These are phyloP conservation scores for Rhododendron kiyosumense DNA, from an alignment of 148 eudicot species.

Conservation along the genomic window DNA sequence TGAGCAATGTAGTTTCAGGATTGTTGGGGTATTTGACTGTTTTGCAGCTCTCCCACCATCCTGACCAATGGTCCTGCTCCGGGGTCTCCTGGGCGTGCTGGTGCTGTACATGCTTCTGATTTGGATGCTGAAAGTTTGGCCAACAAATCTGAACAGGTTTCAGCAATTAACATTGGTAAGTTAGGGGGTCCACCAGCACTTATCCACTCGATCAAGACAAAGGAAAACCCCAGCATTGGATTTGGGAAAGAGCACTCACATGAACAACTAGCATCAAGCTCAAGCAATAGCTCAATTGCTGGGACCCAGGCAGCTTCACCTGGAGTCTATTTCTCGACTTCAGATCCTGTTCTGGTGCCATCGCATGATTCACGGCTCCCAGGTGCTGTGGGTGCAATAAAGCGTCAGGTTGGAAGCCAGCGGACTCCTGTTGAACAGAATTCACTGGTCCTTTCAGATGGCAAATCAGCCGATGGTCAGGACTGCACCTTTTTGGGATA, in stretches of 20 bases:
- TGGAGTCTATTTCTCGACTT: conserved; percentile 45
- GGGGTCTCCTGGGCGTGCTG: conserved; percentile 33
- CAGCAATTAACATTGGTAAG: conserved; percentile 16
- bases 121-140: conserved; percentile 22
- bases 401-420: conserved; percentile 42
- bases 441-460: conserved; percentile 29
- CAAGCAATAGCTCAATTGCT: conserved; percentile 24
- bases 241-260: conserved; percentile 19
- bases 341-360: conserved; percentile 53
- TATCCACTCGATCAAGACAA: conserved; percentile 22
- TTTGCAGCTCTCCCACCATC: conserved; percentile 46
- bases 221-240: conserved; percentile 23
- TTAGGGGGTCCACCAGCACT: conserved; percentile 18
- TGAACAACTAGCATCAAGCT: conserved; percentile 23
- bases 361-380: conserved; percentile 41
- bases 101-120: conserved; percentile 22
- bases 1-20: neutral
- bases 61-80: conserved; percentile 40
- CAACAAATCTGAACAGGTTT: conserved; percentile 21
- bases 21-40: conserved; percentile 8
- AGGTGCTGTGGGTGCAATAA: conserved; percentile 47
- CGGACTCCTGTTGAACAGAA: conserved; percentile 25
- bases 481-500: neutral
- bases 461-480: conserved; percentile 41
- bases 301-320: conserved; percentile 23